These are phyloP conservation scores for Amanita muscaria DNA, from an alignment of 768 basidiomycete species.

Conservation along the genomic window DNA sequence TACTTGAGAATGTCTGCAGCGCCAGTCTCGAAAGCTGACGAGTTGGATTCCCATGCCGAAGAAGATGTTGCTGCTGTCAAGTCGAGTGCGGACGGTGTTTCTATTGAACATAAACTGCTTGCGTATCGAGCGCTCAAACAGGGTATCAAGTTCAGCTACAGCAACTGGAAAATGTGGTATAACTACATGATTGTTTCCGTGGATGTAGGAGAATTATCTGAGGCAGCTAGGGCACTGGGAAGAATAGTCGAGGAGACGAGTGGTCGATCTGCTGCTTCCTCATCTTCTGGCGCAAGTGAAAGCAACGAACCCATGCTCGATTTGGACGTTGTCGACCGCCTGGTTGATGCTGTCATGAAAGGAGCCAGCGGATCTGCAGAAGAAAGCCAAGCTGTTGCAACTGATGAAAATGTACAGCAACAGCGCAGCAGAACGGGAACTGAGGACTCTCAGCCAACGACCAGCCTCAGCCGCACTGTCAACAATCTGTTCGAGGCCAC, in stretches of 20 bases:
- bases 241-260: conserved; percentile 77
- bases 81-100: conserved; percentile 25
- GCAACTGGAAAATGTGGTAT: conserved; percentile 97
- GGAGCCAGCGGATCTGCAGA: conserved; percentile 32
- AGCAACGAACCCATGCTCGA: conserved; percentile 53
- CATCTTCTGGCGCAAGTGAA: conserved; percentile 24
- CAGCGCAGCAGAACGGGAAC: too few species aligned
- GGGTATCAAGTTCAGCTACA: conserved; percentile 75
- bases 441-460: conserved; percentile 26
- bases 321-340: conserved; percentile 77
- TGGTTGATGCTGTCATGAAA: conserved; percentile 81
- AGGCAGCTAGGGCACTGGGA: conserved; percentile 75
- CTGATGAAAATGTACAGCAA: too few species aligned
- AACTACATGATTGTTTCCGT: conserved; percentile 94
- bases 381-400: conserved; percentile 15
- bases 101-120: conserved; percentile 71
- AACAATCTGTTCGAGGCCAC: conserved; percentile 64
- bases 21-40: background rate
- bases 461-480: conserved; percentile 61
- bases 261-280: conserved; percentile 17
- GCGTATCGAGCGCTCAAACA: conserved; percentile 92
- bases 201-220: conserved; percentile 87
- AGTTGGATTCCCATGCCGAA: conserved; percentile 9
- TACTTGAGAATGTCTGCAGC: conserved; percentile 73
- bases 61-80: conserved; percentile 21